Percentiles rank a stretch among this genome's conserved stretches.
Evolutionary conservation across 2,329 filamentous ascomycete genomes (phyloP).

Genomic region (Ploettnerulaceae sp.): DNA sequence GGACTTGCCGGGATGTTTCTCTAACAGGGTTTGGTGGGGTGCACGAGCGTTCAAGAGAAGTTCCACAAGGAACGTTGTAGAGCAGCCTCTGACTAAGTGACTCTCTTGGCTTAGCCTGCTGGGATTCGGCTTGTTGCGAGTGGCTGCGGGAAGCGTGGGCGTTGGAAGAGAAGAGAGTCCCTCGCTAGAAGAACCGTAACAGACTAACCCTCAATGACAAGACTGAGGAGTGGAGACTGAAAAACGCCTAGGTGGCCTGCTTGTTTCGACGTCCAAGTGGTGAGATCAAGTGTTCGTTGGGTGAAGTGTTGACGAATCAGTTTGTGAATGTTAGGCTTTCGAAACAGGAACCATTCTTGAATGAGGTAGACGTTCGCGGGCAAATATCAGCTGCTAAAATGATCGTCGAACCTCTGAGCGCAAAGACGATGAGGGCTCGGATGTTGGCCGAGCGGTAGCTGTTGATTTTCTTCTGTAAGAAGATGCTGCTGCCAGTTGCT

Average conservation of each 20-base stretch:
- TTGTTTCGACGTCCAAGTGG: slow-evolving; percentile 32
- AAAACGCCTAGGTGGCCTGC: slow-evolving; percentile 18
- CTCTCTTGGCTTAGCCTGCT: slow-evolving; percentile 12
- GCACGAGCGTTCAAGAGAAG: slow-evolving; percentile 26
- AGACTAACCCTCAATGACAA: slow-evolving; percentile 23
- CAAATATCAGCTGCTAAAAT: slow-evolving; percentile 13
- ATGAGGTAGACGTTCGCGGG: slow-evolving; percentile 16
- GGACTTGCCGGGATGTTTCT: slow-evolving; percentile 17
- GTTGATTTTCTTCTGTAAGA: no score
- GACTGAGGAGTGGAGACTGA: slow-evolving; percentile 20
- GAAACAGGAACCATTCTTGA: slow-evolving; percentile 33
- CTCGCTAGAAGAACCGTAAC: slow-evolving; percentile 18
- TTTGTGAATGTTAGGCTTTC: slow-evolving; percentile 25
- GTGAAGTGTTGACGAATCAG: slow-evolving; percentile 3
- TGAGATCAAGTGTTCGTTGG: slow-evolving; percentile 17
- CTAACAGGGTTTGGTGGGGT: slow-evolving; percentile 27
- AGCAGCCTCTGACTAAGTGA: slow-evolving; percentile 23
- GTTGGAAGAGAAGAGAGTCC: slow-evolving; percentile 20
- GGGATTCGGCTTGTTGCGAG: slow-evolving; percentile 23
- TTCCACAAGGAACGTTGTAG: slow-evolving; percentile 16
- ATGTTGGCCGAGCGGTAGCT: slow-evolving; percentile 17
- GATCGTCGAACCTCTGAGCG: slow-evolving; percentile 22
- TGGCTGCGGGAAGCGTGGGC: slow-evolving; percentile 20
- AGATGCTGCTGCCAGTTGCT: no score
- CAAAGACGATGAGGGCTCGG: slow-evolving; percentile 22